phyloP scores from a whole-genome alignment of 768 basidiomycete species.

The Tulasnella sp. region DNA sequence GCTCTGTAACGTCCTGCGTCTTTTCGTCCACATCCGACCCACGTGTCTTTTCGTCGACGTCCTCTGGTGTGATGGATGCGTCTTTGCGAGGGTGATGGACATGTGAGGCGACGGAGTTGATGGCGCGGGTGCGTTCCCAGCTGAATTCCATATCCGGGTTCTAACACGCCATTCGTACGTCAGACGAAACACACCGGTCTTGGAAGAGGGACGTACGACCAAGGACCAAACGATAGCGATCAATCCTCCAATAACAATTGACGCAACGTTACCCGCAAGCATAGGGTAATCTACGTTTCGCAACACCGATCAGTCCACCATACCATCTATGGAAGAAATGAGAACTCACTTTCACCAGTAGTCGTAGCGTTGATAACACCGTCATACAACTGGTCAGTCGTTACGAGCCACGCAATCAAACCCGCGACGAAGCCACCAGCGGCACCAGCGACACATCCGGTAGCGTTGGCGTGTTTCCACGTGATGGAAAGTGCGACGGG shows the following conservation, averaged over 20 bases:
- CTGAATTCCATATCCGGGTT: slow-evolving; percentile 67
- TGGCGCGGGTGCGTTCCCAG: slow-evolving; percentile 64
- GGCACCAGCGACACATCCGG: slow-evolving; percentile 68
- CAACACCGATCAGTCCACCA: background rate
- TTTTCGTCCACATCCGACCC: slow-evolving; percentile 27
- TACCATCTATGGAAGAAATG: slow-evolving; percentile 6
- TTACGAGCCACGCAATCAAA: slow-evolving; percentile 73
- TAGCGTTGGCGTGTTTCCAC: slow-evolving; percentile 76
- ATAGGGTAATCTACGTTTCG: slow-evolving; percentile 41
- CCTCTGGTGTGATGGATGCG: slow-evolving; percentile 4
- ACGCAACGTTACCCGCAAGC: slow-evolving; percentile 82
- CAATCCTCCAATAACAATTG: slow-evolving; percentile 70
- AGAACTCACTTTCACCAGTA: slow-evolving; percentile 17
- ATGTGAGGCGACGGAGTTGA: slow-evolving; percentile 39
- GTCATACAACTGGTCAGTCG: slow-evolving; percentile 56
- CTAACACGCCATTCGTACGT: slow-evolving; percentile 26
- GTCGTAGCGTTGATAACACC: slow-evolving; percentile 53
- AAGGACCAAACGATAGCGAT: slow-evolving; percentile 52
- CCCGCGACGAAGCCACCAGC: slow-evolving; percentile 56
- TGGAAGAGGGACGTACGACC: slow-evolving; percentile 35
- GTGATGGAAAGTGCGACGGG: slow-evolving; percentile 79
- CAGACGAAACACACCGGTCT: background rate
- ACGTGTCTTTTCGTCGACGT: slow-evolving; percentile 28
- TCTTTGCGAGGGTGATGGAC: background rate
- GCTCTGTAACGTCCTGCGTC: slow-evolving; percentile 22